Evolutionary conservation across 768 basidiomycete species (phyloP), one percentile per base, ranked within the genome.

Genomic region (Serendipita vermifera): DNA sequence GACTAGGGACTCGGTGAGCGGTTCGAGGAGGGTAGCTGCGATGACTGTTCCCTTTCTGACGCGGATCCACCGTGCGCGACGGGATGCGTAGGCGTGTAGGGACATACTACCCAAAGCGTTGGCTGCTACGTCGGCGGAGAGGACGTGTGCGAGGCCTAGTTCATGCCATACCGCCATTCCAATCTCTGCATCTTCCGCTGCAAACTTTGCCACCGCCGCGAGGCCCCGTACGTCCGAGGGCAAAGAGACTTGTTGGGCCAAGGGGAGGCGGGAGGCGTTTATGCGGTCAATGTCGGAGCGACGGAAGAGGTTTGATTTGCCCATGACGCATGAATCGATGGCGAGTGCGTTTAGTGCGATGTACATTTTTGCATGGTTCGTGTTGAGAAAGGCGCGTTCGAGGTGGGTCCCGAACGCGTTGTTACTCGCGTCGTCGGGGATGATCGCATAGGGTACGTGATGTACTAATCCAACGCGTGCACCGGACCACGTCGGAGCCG

Each of bases 111-210:
- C 93, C 39, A 98, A 80, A 6, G 83, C 81, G 64, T 98, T 96
- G 40, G 81, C 77, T 1, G 85, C 93, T 55, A 94, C 81, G 65
- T 98, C 94, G 65, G 81, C 84, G 0, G 91, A 93, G 58, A 98
- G 75, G 57, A 89, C 84, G 65, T 99, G 96, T 41, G 87, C 77
- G 33, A 90, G 73, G 33, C 80, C 83, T 2, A 97, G 75, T 66
- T 98, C 89, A 66, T 97, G 89, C 96, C 92, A 97, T 11, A 99
- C 72, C 1, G 88, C 80, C 43, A 80, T 74, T 15, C 83, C 96
- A 57, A 99, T 94, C 88, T 89, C 94, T 70, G 97, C 97, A 71
- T 99, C 96, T 69, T 99, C 96, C 0, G 96, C 94, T 38, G 98
- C 77, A 69, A 85, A 98, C 11, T 83, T 80, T 0, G 83, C 85